Base-by-base conservation (phyloP, 768 basidiomycete genomes). In the Russula brevipes region DNA sequence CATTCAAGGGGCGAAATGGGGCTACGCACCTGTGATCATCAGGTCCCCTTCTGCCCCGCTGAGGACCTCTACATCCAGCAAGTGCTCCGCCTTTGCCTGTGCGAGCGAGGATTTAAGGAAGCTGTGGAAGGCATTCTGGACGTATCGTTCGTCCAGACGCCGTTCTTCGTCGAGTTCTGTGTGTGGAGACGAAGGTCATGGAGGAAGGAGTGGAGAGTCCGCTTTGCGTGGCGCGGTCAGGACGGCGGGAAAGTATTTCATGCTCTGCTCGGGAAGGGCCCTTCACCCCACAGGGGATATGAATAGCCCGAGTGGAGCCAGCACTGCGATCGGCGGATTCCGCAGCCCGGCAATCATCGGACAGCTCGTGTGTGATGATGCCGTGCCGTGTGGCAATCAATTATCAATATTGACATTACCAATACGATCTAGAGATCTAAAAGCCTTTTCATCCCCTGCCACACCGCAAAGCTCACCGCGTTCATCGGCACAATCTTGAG, bases 401-500 rank as follows among this genome's bases (percentile, higher is more conserved):
- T 24, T 24, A 24, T 24, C 24, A 24, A 24, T 1, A 24, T 24
- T 24, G 24, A 24, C 1, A 24, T 42, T 42, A 14, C 41, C 12
- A 24, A 24, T 42, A 39, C 12, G 1, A 10, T 63, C 76, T 74
- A 73, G 70, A 73, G 64, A 11, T 65, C 73, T 31, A 75, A 54
- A 39, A 86, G 54, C 51, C 85, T 76, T 76, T 90, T 90, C 70
- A 84, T 80, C 63, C 84, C 78, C 73, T 94, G 89, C 94, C 94
- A 97, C n/a, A 88, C 88, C 10, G 91, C 80, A 70, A 87, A 96
- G 73, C 89, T 91, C 60, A 96, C 88, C 61, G 94, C 92, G 30
- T 88, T 96, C 94, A 98, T 96, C 12, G 96, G 96, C 61, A 97
- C 83, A 46, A 96, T 85, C 80, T 98, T 98, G 59, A 98, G 69